These are phyloP conservation scores for Talaromyces stipitatus DNA, from an alignment of 495 filamentous ascomycete genomes.

Conservation along the genomic window DNA sequence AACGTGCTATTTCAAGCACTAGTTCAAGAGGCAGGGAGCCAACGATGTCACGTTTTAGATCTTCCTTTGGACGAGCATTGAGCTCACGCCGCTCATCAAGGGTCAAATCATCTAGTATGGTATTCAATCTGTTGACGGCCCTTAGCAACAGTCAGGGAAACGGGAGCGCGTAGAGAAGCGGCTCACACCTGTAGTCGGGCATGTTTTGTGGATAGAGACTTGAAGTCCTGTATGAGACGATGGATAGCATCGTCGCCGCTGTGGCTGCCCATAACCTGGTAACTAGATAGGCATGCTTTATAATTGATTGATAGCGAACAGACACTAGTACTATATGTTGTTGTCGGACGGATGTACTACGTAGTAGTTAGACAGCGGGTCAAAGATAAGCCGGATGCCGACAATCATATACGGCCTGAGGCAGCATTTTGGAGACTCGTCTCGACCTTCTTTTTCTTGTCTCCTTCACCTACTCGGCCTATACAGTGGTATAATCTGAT, in stretches of 20 bases:
- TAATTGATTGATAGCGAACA: not conserved
- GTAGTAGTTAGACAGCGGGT: too few species aligned
- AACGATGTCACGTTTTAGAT: conserved; percentile 27
- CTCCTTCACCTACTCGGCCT: not conserved
- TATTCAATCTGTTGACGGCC: conserved; percentile 15
- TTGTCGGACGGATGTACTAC: not conserved
- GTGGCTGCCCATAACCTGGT: not conserved
- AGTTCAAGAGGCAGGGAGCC: conserved; percentile 26
- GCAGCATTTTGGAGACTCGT: not conserved
- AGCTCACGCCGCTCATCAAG: conserved; percentile 27
- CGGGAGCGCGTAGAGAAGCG: too few species aligned
- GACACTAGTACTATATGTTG: too few species aligned
- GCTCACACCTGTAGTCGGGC: conserved; percentile 11
- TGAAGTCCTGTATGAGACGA: conserved; percentile 4
- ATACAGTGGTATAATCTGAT: too few species aligned
- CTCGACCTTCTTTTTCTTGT: not conserved
- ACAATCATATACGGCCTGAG: not conserved
- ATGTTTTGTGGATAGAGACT: conserved; percentile 4
- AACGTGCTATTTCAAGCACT: conserved; percentile 14
- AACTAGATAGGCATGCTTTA: not conserved
- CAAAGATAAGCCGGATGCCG: not conserved
- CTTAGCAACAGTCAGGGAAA: not conserved
- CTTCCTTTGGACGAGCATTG: conserved; percentile 12
- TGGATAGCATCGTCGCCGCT: not conserved
- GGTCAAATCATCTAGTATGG: conserved; percentile 20